A percentile compares a stretch with the other conserved stretches of the same genome.
Conservation (phyloP, 805 yeast species). For the Zygoascus biomembranicola region DNA sequence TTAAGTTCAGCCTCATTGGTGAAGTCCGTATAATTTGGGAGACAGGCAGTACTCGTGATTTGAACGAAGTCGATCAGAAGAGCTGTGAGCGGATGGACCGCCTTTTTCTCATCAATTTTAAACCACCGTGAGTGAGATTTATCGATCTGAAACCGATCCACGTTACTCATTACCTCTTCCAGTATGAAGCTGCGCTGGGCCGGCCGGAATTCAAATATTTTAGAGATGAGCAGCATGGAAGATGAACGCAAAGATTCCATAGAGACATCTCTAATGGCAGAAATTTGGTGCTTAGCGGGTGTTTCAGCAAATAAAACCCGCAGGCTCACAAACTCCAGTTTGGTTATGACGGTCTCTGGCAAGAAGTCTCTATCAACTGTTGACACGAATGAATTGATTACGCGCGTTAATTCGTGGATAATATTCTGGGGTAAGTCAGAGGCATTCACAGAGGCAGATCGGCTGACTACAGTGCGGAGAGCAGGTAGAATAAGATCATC, state of each 20-base stretch:
- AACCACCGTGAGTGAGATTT: constrained; percentile 38
- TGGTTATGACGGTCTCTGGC: constrained; percentile 44
- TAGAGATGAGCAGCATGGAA: constrained; percentile 18
- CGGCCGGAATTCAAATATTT: constrained; percentile 21
- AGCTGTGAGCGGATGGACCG: constrained; percentile 42
- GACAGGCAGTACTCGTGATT: constrained; percentile 25
- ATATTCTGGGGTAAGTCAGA: neutral
- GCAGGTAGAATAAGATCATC: neutral
- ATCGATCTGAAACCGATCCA: constrained; percentile 41
- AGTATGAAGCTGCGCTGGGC: constrained; percentile 55
- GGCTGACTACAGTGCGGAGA: neutral
- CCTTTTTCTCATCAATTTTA: constrained; percentile 36
- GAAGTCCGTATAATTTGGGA: constrained; percentile 4
- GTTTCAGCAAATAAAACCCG: constrained; percentile 35
- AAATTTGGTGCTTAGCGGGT: constrained; percentile 19
- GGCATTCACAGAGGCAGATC: neutral
- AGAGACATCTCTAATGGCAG: constrained; percentile 18
- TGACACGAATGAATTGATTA: neutral
- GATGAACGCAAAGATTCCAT: constrained; percentile 27
- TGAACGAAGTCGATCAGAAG: constrained; percentile 40
- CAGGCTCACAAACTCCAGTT: constrained; percentile 46
- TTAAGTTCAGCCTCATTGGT: neutral
- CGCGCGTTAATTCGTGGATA: neutral
- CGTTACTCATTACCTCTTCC: constrained; percentile 47
- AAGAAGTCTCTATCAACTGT: neutral